A percentile compares a stretch with the other conserved stretches of the same genome.
Conservation (phyloP, 345 rosid genomes). For the Boechera stricta region DNA sequence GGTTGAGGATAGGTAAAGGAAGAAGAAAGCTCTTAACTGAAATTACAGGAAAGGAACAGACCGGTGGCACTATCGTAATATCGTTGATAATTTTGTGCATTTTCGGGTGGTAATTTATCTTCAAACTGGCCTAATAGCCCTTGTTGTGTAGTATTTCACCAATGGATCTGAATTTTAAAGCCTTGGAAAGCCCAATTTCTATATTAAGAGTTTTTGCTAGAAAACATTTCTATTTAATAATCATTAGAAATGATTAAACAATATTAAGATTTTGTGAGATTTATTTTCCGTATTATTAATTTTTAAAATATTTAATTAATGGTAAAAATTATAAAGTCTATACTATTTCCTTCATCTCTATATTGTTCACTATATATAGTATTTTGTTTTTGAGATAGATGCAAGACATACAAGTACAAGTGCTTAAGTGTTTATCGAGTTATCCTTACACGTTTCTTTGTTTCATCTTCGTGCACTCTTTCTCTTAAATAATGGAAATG, state of each 20-base stretch:
- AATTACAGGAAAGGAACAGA: constrained; percentile 12
- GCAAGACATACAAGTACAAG: not conserved
- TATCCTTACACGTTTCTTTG: not conserved
- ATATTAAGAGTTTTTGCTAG: not conserved
- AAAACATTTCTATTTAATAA: too few relatives aligned
- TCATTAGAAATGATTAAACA: too few relatives aligned
- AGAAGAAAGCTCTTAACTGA: constrained; percentile 26
- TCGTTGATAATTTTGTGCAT: not conserved
- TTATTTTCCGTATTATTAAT: too few relatives aligned
- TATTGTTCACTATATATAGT: not conserved
- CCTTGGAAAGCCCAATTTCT: not conserved
- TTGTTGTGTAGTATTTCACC: not conserved
- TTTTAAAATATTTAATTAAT: too few relatives aligned
- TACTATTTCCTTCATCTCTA: too few relatives aligned
- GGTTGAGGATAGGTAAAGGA: constrained; percentile 15
- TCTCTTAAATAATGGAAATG: not conserved
- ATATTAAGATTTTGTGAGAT: too few relatives aligned
- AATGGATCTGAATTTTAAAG: not conserved
- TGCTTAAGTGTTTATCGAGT: not conserved
- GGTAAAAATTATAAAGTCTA: too few relatives aligned
- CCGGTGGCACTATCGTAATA: constrained; percentile 14
- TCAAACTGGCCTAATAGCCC: not conserved
- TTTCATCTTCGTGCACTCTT: not conserved
- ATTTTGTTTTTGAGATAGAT: not conserved
- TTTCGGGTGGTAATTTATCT: not conserved